phyloP scores from a whole-genome alignment of 2,329 filamentous ascomycete genomes.

The Aspergillus vadensis region DNA sequence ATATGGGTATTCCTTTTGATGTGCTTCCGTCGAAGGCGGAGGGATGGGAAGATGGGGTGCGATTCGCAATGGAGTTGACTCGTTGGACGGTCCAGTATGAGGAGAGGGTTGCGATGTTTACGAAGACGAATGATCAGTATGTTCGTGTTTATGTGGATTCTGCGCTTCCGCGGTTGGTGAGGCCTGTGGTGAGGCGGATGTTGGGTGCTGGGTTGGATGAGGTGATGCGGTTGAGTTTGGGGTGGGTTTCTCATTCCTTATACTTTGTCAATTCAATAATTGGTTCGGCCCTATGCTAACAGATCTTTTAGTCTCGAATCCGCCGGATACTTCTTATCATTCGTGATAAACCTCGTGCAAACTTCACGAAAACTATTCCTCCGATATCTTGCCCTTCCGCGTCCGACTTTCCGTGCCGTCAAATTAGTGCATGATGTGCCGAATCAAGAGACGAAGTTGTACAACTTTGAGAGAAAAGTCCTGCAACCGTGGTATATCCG shows the following conservation, averaged over 20 bases:
- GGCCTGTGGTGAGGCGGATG: slow-evolving; percentile 16
- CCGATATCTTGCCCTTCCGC: slow-evolving; percentile 10
- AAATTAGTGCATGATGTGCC: slow-evolving; percentile 8
- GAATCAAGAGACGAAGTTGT: slow-evolving; percentile 16
- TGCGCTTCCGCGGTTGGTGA: slow-evolving; percentile 15
- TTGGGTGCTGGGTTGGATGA: slow-evolving; percentile 19
- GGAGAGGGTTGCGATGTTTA: slow-evolving; percentile 16
- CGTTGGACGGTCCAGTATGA: slow-evolving; percentile 19
- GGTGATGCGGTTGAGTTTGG: slow-evolving; percentile 21
- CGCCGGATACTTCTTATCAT: not conserved
- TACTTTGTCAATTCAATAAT: not conserved
- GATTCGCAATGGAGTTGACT: slow-evolving; percentile 11
- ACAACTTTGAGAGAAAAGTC: slow-evolving; percentile 17
- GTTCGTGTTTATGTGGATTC: slow-evolving; percentile 21
- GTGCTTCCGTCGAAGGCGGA: slow-evolving; percentile 23
- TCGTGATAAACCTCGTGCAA: not conserved
- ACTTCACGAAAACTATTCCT: slow-evolving; percentile 5
- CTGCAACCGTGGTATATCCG: slow-evolving; percentile 31
- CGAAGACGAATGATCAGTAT: slow-evolving; percentile 20
- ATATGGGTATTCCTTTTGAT: slow-evolving; percentile 60
- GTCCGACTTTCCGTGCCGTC: not conserved
- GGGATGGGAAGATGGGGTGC: slow-evolving; percentile 12
- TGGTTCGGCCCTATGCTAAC: no score
- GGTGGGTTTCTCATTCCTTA: slow-evolving; percentile 12
- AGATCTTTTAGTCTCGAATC: slow-evolving; percentile 10